Conservation (phyloP, 1,139 yeast species). For the Eremothecium coryli region DNA sequence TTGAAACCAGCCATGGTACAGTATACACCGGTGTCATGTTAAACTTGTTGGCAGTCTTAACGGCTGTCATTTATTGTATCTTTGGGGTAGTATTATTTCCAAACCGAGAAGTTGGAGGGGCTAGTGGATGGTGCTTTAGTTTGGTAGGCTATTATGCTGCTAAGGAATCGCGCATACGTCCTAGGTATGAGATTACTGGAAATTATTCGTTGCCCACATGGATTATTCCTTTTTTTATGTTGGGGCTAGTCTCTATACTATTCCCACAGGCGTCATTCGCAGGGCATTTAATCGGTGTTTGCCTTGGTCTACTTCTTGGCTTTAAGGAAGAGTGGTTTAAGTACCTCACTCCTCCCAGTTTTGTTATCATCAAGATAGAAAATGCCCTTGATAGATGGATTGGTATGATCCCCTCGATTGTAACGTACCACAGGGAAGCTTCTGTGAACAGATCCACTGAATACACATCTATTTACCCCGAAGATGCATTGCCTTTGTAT, state of each 20-base stretch:
- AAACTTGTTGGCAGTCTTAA: conserved; percentile 58
- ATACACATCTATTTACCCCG: conserved; percentile 14
- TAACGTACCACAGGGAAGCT: conserved; percentile 48
- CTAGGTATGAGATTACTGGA: conserved; percentile 34
- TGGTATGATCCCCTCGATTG: conserved; percentile 43
- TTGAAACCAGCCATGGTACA: conserved; percentile 74
- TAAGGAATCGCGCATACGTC: conserved; percentile 46
- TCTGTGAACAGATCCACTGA: conserved; percentile 37
- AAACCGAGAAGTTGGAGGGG: conserved; percentile 49
- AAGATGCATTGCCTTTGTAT: conserved; percentile 14
- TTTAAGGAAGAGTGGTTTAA: conserved; percentile 25
- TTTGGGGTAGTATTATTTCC: conserved; percentile 49
- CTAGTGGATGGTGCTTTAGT: conserved; percentile 70
- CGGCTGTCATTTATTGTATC: conserved; percentile 60
- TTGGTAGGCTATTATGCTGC: conserved; percentile 56
- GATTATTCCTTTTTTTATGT: conserved; percentile 47
- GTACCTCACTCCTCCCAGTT: conserved; percentile 55
- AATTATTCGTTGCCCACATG: conserved; percentile 49
- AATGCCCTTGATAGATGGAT: conserved; percentile 42
- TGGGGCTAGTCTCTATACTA: conserved; percentile 42
- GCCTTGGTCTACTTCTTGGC: conserved; percentile 48
- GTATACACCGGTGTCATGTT: conserved; percentile 78
- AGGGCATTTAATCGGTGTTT: conserved; percentile 56
- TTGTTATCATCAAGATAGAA: conserved; percentile 60
- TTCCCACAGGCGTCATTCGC: conserved; percentile 57